Evolutionary conservation across 164 flowering plant species (phyloP), one percentile per base, ranked within the genome.

Genomic region (Magnolia sinica): DNA sequence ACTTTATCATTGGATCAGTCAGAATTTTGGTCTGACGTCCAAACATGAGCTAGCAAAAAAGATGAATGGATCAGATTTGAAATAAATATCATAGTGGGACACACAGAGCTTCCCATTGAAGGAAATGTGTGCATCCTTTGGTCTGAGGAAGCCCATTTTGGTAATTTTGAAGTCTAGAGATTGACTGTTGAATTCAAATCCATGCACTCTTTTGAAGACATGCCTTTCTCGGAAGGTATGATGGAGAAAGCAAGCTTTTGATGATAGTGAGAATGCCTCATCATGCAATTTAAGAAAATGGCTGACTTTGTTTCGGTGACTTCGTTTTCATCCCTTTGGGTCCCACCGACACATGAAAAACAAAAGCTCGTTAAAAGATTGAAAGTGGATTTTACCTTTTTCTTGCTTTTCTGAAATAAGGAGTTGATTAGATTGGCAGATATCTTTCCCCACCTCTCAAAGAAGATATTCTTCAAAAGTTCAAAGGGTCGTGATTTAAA

Each of bases 341-440:
- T n/a, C 68, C 68, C 68, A 64, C 68, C 68, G 7, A 64, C 68
- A 22, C 68, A 64, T 64, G 68, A 64, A 64, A 37, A 64, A 64
- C 68, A 64, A 64, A 22, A n/a, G 68, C 61, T 55, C 61, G 61
- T 55, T 55, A 55, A 55, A 55, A 55, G 68, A n/a, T 64, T 64
- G 24, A n/a, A 64, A n/a, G 24, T 64, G 24, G 24, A 64, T 64
- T n/a, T 7, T 22, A 4, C 24, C 24, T 20, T 18, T n/a, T n/a
- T 22, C 9, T 20, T 64, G 7, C 68, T 64, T 64, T 64, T 64
- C n/a, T 20, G 68, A n/a, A 20, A 64, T 22, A 64, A n/a, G 68
- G n/a, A 22, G 4, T 64, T 64, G 68, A 64, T 64, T 19, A n/a
- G 27, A 64, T 64, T 8, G 22, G 22, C 64, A 14, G 19, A 64